Percentiles rank a stretch among this genome's conserved stretches.
phyloP scores from a whole-genome alignment of 163 green algal species.

The Smithsoniella earleae region DNA sequence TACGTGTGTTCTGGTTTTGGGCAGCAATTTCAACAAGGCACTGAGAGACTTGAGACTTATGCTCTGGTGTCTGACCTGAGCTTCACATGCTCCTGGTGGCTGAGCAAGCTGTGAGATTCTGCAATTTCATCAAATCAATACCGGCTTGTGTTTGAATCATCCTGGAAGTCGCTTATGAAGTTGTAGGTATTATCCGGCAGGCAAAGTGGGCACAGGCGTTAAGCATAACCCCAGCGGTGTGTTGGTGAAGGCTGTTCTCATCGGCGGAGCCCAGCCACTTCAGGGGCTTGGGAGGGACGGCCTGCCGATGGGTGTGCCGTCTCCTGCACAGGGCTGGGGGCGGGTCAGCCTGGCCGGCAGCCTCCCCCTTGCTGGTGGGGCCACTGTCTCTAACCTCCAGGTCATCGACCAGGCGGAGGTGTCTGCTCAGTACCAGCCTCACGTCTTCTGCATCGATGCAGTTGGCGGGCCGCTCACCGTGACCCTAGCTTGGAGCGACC shows the following conservation, averaged over 20 bases:
- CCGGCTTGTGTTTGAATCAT: constrained; percentile 36
- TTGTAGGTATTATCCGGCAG: constrained; percentile 2
- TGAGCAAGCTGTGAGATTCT: too few relatives aligned
- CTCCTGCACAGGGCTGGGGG: constrained; percentile 61
- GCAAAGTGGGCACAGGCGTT: background rate
- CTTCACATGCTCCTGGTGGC: too few relatives aligned
- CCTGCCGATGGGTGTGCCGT: constrained; percentile 58
- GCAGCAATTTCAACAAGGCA: too few relatives aligned
- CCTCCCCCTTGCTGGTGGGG: background rate
- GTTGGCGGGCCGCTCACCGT: constrained; percentile 60
- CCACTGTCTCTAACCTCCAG: constrained; percentile 36
- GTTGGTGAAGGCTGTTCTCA: constrained; percentile 79
- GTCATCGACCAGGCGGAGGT: constrained; percentile 56
- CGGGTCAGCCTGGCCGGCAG: constrained; percentile 44
- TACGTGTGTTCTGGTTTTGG: too few relatives aligned
- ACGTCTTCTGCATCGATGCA: constrained; percentile 69
- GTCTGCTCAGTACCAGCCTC: constrained; percentile 36
- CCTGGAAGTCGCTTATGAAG: background rate
- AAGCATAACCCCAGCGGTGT: constrained; percentile 47
- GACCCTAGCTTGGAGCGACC: constrained; percentile 71
- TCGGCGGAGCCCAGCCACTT: constrained; percentile 71
- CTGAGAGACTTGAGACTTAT: too few relatives aligned
- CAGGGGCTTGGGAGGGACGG: constrained; percentile 52
- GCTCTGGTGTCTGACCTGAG: too few relatives aligned
- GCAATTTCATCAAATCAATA: constrained; percentile 85